Evolutionary conservation across 495 filamentous ascomycete species (phyloP).

Genomic region (Xylaria venustula): DNA sequence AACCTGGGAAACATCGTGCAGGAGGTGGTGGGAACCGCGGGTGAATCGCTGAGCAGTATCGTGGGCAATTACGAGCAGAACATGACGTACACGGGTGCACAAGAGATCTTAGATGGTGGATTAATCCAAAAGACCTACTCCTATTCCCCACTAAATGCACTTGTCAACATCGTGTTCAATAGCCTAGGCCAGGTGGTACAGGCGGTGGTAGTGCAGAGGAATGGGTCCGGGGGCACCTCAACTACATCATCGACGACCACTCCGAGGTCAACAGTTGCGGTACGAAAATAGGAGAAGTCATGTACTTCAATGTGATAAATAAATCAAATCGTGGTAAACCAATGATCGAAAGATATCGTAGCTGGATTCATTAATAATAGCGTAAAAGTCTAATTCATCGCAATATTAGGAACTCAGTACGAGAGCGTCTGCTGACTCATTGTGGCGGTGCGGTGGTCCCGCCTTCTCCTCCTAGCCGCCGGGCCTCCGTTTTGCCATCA

Average conservation of each 20-base stretch:
- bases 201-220: slow-evolving; percentile 42
- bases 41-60: slow-evolving; percentile 42
- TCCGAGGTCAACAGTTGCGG: neutral
- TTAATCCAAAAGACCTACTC: slow-evolving; percentile 53
- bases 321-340: too few species aligned
- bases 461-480: too few species aligned
- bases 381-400: too few species aligned
- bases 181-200: slow-evolving; percentile 55
- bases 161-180: slow-evolving; percentile 59
- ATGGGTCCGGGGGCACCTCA: slow-evolving; percentile 8
- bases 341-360: too few species aligned
- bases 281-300: neutral
- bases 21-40: slow-evolving; percentile 42
- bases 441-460: too few species aligned
- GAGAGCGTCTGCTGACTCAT: too few species aligned
- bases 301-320: too few species aligned
- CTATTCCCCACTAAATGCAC: slow-evolving; percentile 50
- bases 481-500: too few species aligned
- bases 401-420: too few species aligned
- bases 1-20: slow-evolving; percentile 61
- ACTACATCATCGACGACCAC: slow-evolving; percentile 8
- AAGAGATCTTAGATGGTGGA: slow-evolving; percentile 44
- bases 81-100: slow-evolving; percentile 54
- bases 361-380: too few species aligned
- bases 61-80: slow-evolving; percentile 55